Conservation (phyloP, 768 basidiomycete species). For the Leccinellum luteum region DNA sequence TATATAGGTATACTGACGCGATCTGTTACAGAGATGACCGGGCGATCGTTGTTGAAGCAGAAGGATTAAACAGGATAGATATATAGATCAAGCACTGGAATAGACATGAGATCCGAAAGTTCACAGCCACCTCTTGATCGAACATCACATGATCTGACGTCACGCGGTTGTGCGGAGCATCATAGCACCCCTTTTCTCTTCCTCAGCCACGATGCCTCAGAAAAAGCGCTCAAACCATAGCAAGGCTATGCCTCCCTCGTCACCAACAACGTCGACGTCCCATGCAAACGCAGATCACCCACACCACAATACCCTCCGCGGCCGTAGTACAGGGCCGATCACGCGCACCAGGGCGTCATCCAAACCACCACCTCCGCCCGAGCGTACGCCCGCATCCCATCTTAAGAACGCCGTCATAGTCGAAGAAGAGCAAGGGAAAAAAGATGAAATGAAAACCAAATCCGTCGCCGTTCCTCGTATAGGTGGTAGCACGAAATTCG, state of each 20-base stretch:
- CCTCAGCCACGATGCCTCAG: conserved; percentile 11
- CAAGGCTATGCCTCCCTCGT: conserved; percentile 4
- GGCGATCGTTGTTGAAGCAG: conserved; percentile 28
- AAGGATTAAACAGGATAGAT: conserved; percentile 22
- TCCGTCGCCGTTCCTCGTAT: conserved; percentile 4
- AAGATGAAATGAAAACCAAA: neutral
- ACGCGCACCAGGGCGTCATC: conserved; percentile 4
- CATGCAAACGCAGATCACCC: conserved; percentile 8
- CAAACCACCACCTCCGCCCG: neutral
- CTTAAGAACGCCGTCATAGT: neutral
- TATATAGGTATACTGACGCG: neutral
- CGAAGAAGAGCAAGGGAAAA: neutral
- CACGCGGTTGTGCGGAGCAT: neutral
- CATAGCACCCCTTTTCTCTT: neutral
- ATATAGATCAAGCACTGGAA: conserved; percentile 11
- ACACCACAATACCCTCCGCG: conserved; percentile 14
- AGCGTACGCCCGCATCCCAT: neutral
- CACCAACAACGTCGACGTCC: conserved; percentile 10
- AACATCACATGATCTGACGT: conserved; percentile 22
- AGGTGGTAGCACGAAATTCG: conserved; percentile 2
- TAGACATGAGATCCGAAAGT: neutral
- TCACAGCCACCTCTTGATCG: neutral
- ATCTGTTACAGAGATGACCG: conserved; percentile 27
- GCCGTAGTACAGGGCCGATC: conserved; percentile 10
- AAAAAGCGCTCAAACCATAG: conserved; percentile 17